Base-by-base conservation (phyloP, 2,329 filamentous ascomycete genomes). In the Aplosporella prunicola region DNA sequence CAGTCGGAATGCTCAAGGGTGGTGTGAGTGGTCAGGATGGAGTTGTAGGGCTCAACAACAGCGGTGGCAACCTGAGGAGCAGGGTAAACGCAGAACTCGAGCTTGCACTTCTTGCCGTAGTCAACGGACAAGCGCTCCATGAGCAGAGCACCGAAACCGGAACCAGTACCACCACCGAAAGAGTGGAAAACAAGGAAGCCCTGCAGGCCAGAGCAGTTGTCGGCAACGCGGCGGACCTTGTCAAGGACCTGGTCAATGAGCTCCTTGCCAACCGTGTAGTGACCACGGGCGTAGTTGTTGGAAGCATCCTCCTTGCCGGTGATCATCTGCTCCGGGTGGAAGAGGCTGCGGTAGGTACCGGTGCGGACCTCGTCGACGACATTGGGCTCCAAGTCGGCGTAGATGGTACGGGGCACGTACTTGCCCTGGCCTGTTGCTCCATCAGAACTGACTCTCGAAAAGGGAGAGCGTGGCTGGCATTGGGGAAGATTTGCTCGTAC, bases 1-100 rank as follows among this genome's bases (percentile, higher is more conserved):
- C 78, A 82, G 67, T 83, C 78, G n/a, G 79, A 76, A 68, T 82
- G 79, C 69, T 82, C 78, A 44, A 82, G 80, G 43, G 78, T 82
- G 69, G 76, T 82, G 68, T 82, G 78, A 40, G 78, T 82, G 30
- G 78, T 80, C 45, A 83, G 68, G 41, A 82, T 78, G 43, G 78
- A 77, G 51, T 83, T 83, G 69, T 83, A 83, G 20, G 78, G 78
- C 68, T 82, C 78, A 39, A 82, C 78, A 40, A 82, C 77, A 27
- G 78, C 75, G 25, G 78, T 81, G 28, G 79, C 80, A 46, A 80
- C 75, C 43, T 76, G 75, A 43, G 79, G 78, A 38, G 78, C 74
- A 46, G 79, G 78, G 67, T 82, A 82, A 43, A 82, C 74, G 51
- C 77, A 72, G 54, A 83, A 82, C 62, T 82, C 78, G 43, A 82